Base-by-base conservation (phyloP, 2,329 filamentous ascomycete genomes). In the Trichoderma sp. region DNA sequence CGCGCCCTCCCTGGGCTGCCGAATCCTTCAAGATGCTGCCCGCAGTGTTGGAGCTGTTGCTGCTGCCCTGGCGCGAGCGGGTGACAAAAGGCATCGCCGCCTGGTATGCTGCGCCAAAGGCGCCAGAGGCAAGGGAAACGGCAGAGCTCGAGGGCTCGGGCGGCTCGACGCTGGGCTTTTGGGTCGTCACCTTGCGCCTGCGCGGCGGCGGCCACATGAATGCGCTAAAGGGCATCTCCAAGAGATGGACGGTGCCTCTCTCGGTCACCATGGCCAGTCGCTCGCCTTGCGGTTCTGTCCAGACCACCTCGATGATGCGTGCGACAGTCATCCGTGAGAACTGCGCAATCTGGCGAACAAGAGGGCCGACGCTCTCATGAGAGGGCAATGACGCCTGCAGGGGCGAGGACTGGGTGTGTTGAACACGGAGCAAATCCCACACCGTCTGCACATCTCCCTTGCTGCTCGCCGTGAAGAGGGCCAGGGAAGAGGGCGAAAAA, bases 241-340 rank as follows among this genome's bases (percentile, higher is more conserved):
- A 89, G 50, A 98, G 85, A 77, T 99, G 95, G 12, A 97, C 88
- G 9, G 95, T 99, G n/a, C 94, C 93, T 70, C 93, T 91, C 72
- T 96, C 92, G 0, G 95, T 98, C 28, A 97, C 88, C 78, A 99
- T 88, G 1, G 93, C 94, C 45, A 96, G 80, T 66, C 91, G 89
- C 73, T 96, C 91, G 24, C 91, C 92, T 64, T 89, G 88, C 3
- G 91, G 91, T 63, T 86, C 85, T 1, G 90, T 90, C 95, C 95
- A 99, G 3, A 88, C 87, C 48, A 97, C 91, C 72, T 97, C 94
- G 24, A 97, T 86, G 63, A 98, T 92, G 62, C 91, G 90, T 3
- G 95, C 92, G 56, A 94, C 90, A 2, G 94, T 98, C 85, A 97
- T 90, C 47, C 95, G 88, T 21, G 92, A 91, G 73, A 96, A 97